These are phyloP conservation scores for Ogataea sp. DNA, from an alignment of 805 yeast species.

Conservation along the genomic window DNA sequence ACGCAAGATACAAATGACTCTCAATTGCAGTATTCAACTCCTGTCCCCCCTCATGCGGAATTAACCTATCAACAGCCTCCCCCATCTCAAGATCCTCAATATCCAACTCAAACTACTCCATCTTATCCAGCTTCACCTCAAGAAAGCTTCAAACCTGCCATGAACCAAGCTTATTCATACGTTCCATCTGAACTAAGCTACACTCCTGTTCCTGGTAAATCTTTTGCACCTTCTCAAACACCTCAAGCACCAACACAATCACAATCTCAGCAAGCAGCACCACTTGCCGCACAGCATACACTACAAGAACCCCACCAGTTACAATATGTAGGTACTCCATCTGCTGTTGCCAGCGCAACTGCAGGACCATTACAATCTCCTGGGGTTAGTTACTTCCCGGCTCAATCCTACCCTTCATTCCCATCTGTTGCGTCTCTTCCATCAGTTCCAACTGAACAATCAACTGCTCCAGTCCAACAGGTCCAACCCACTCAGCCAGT, in stretches of 20 bases:
- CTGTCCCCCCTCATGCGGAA: neutral
- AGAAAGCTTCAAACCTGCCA: no score
- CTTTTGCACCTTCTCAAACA: conserved; percentile 1
- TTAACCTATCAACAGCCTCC: neutral
- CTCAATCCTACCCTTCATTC: neutral
- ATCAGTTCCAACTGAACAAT: neutral
- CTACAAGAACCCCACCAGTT: neutral
- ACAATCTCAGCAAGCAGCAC: conserved; percentile 5
- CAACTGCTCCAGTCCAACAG: neutral
- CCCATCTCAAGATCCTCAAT: conserved; percentile 2
- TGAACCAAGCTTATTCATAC: neutral
- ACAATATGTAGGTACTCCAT: neutral
- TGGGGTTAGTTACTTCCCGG: neutral
- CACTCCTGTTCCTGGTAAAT: neutral
- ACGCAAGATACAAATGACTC: no score
- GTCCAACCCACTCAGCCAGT: neutral
- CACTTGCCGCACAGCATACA: neutral
- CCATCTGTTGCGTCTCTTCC: neutral
- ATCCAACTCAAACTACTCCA: conserved; percentile 1
- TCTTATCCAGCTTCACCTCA: neutral
- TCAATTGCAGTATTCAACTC: no score
- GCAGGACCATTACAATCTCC: no score
- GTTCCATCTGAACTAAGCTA: neutral
- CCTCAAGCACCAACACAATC: conserved; percentile 6
- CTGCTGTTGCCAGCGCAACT: neutral